Conservation (phyloP, 2,329 filamentous ascomycete species). For the Verticillium zaregamsianum region DNA sequence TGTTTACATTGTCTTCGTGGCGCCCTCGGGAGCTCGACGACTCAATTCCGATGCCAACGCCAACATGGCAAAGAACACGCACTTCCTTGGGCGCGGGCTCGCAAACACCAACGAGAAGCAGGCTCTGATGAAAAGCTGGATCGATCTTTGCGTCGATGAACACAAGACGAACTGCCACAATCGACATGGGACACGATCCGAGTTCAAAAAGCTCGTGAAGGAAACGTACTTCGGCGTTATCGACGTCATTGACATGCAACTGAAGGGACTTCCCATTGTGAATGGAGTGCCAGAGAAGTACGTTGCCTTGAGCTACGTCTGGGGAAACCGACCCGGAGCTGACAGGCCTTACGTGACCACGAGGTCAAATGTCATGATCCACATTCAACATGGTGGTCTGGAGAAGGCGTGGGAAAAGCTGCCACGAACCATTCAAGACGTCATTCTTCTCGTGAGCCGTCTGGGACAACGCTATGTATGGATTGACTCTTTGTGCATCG, state of each 20-base stretch:
- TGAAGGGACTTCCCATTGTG: not conserved
- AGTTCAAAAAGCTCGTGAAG: conserved; percentile 2
- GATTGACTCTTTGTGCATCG: conserved; percentile 14
- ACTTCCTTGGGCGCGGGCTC: not conserved
- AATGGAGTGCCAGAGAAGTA: conserved; percentile 16
- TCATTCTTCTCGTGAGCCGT: conserved; percentile 31
- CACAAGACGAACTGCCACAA: conserved; percentile 1
- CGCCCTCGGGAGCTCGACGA: too few species aligned
- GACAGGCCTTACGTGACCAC: not conserved
- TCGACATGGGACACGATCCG: not conserved
- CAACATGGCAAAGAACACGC: too few species aligned
- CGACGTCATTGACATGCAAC: conserved; percentile 7
- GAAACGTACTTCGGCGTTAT: conserved; percentile 8
- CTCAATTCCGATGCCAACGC: too few species aligned
- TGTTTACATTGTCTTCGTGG: too few species aligned
- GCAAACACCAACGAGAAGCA: conserved; percentile 6
- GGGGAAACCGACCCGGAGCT: conserved; percentile 18
- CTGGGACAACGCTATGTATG: conserved; percentile 11
- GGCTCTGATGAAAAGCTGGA: conserved; percentile 4
- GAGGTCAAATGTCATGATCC: conserved; percentile 6
- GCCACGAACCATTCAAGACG: conserved; percentile 31
- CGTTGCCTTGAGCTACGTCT: conserved; percentile 41
- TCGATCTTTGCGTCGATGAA: conserved; percentile 4
- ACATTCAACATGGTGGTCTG: conserved; percentile 5
- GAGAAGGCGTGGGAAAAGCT: not conserved